Conservation (phyloP, 1,139 yeast genomes). For the Yamadazyma songkhlaensis region DNA sequence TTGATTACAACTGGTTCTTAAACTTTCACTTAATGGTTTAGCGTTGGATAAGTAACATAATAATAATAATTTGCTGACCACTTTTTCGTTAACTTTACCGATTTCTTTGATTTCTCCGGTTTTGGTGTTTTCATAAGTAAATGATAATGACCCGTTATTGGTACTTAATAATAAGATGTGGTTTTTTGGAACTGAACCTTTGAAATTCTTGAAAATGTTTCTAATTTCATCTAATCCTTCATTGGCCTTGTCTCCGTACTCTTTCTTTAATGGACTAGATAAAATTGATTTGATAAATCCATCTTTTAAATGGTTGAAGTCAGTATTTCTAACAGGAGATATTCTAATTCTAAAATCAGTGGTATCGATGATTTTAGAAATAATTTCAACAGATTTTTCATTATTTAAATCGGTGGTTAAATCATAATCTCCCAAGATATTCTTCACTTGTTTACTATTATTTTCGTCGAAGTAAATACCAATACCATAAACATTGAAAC, state of each 20-base stretch:
- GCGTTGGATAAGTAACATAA: conserved; percentile 60
- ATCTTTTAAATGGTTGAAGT: conserved; percentile 82
- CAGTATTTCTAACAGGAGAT: conserved; percentile 86
- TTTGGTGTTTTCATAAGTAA: conserved; percentile 39
- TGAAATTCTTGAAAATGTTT: conserved; percentile 43
- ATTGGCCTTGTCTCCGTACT: conserved; percentile 33
- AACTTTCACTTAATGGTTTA: conserved; percentile 54
- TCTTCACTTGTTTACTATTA: conserved; percentile 48
- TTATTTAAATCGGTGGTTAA: conserved; percentile 23
- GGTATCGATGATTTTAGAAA: conserved; percentile 55
- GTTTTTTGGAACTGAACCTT: conserved; percentile 66
- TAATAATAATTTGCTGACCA: conserved; percentile 52
- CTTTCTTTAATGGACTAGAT: conserved; percentile 49
- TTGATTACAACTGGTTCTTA: conserved; percentile 33
- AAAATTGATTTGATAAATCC: conserved; percentile 79
- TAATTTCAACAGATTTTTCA: conserved; percentile 42
- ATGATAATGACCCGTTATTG: conserved; percentile 41
- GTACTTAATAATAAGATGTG: conserved; percentile 51
- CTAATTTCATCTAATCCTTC: conserved; percentile 58
- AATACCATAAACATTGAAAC: conserved; percentile 83
- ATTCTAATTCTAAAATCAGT: conserved; percentile 69
- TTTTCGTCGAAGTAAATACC: conserved; percentile 71
- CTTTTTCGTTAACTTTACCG: conserved; percentile 49
- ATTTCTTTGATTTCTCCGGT: conserved; percentile 30
- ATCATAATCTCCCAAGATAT: conserved; percentile 31